Evolutionary conservation across 331 rosid species (phyloP).

Genomic region (Phaseolus coccineus): DNA sequence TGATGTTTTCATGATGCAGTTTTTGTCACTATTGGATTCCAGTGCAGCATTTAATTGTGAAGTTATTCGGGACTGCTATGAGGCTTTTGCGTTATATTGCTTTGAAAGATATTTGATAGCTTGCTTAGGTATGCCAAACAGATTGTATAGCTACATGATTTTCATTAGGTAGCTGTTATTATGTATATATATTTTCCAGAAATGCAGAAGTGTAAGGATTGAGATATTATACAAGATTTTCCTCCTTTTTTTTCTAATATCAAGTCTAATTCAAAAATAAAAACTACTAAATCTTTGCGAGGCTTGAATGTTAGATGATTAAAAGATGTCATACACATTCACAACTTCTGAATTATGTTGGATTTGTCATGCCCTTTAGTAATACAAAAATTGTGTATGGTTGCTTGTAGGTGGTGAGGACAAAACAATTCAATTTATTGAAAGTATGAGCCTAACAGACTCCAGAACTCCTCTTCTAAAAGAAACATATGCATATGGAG

Average conservation of each 20-base stretch:
- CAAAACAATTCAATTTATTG: conserved; percentile 88
- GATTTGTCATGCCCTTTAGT: conserved; percentile 18
- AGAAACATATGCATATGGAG: conserved; percentile 82
- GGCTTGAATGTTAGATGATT: conserved; percentile 30
- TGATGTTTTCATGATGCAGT: conserved; percentile 65
- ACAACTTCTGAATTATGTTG: conserved; percentile 36
- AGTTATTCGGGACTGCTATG: conserved; percentile 94
- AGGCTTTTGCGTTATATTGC: conserved; percentile 98
- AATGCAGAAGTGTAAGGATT: conserved; percentile 16
- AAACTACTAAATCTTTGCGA: conserved; percentile 10
- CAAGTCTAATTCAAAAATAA: conserved; percentile 34
- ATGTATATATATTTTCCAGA: conserved; percentile 6
- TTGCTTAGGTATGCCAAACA: conserved; percentile 81
- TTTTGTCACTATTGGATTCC: conserved; percentile 87
- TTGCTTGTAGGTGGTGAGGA: conserved; percentile 86
- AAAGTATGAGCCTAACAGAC: conserved; percentile 68
- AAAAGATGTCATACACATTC: conserved; percentile 29
- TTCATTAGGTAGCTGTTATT: conserved; percentile 33
- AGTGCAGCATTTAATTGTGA: conserved; percentile 94
- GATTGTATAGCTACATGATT: conserved; percentile 26
- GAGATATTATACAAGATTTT: conserved; percentile 19
- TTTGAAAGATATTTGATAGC: conserved; percentile 97
- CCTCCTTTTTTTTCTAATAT: conserved; percentile 5
- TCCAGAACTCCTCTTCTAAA: conserved; percentile 78
- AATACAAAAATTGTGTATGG: conserved; percentile 33